Base-by-base conservation (phyloP, 345 rosid species). In the Odontarrhena argentea region DNA sequence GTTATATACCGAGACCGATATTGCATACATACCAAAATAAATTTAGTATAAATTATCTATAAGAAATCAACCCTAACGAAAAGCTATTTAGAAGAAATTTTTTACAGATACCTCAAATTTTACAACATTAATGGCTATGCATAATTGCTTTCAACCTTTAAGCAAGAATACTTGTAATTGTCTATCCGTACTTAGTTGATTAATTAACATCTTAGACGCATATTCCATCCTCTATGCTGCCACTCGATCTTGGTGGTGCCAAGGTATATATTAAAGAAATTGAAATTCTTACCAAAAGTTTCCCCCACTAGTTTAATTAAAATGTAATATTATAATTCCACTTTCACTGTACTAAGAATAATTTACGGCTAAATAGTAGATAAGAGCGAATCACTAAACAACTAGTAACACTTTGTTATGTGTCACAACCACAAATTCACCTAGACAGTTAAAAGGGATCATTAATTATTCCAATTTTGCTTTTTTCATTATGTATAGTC, bases 191-290 rank as follows among this genome's bases (percentile, higher is more conserved):
- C 38, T 40, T 50, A 12, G 9, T 50, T 58, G 13, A 38, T 15
- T 58, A 47, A 48, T 10, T 9, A 42, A 32, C 12, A 43, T 6
- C 48, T 26, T 13, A 30, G 36, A 55, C 42, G n/a, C 51, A 63
- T 63, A 63, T 71, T 71, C 74, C 48, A 18, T 63, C 58, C 12
- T 55, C 75, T 55, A 71, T 62, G 68, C 69, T 54, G 28, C 56
- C 12, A 55, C 45, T 62, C 63, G 74, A 54, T 62, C 55, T 38
- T 61, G 49, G 61, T 70, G 49, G 74, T 60, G 45, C 34, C 55
- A 44, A 24, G 12, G 22, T 55, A 45, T 38, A 37, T 43, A 36
- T 45, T 45, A 36, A 28, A 26, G 28, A 44, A 54, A 35, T 22
- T 51, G 42, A 43, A 25, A 7, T 7, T 52, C 11, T 53, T 36